Evolutionary conservation across 164 flowering plant genomes (phyloP).

Genomic region (Dillenia turbinata): DNA sequence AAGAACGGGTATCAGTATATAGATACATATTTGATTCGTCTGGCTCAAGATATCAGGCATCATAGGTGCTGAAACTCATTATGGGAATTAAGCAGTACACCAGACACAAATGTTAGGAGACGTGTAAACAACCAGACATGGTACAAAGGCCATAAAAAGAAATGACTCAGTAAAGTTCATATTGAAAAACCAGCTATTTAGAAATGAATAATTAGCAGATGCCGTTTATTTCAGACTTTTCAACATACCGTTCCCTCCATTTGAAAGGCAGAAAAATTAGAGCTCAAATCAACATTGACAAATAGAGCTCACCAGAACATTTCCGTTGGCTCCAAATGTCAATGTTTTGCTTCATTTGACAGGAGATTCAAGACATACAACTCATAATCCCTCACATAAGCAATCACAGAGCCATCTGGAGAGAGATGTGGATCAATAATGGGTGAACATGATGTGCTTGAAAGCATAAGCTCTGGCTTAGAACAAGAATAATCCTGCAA

Average conservation of each 20-base stretch:
- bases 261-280: neutral
- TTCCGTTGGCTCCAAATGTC: conserved; percentile 60
- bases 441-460: conserved; percentile 61
- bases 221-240: too few species aligned
- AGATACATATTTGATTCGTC: too few species aligned
- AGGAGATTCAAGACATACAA: conserved; percentile 59
- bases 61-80: too few species aligned
- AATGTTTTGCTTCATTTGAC: conserved; percentile 45
- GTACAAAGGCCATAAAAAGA: too few species aligned
- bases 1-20: neutral
- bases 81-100: too few species aligned
- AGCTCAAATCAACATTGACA: neutral
- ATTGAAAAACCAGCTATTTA: too few species aligned
- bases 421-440: conserved; percentile 89
- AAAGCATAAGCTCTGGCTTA: conserved; percentile 63
- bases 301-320: conserved; percentile 41
- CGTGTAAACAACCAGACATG: too few species aligned
- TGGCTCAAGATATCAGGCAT: too few species aligned
- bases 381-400: conserved; percentile 68
- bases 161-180: too few species aligned
- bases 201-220: too few species aligned
- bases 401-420: conserved; percentile 86
- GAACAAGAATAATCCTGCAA: conserved; percentile 49
- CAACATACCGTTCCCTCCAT: too few species aligned
- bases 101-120: too few species aligned